Evolutionary conservation across 495 filamentous ascomycete species (phyloP).

Genomic region (Aspergillus ellipticus): DNA sequence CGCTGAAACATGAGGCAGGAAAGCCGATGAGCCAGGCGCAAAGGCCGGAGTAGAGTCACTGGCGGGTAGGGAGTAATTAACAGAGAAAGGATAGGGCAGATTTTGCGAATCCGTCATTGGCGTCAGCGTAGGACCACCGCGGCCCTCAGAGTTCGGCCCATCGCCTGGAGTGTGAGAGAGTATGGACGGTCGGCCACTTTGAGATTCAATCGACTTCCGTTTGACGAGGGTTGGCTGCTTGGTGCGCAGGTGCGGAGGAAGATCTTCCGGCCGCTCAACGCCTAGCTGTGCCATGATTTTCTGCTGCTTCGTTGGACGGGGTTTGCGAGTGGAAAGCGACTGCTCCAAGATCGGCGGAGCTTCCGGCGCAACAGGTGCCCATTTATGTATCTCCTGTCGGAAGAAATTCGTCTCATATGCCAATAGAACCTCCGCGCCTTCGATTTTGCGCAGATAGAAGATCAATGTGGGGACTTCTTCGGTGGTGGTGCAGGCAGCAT

Average conservation of each 20-base stretch:
- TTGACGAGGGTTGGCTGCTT: slow-evolving; percentile 64
- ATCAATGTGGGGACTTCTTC: slow-evolving; percentile 85
- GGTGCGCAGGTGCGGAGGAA: slow-evolving; percentile 73
- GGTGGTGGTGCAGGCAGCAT: slow-evolving; percentile 71
- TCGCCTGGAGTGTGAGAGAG: slow-evolving; percentile 28
- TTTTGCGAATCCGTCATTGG: slow-evolving; percentile 31
- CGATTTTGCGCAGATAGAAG: slow-evolving; percentile 98
- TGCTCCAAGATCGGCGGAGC: slow-evolving; percentile 75
- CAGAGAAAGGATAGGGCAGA: slow-evolving; percentile 39
- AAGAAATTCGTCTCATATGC: slow-evolving; percentile 96
- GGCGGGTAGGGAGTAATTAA: slow-evolving; percentile 36
- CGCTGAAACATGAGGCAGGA: slow-evolving; percentile 35
- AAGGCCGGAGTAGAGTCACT: slow-evolving; percentile 40
- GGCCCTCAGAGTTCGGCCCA: slow-evolving; percentile 19
- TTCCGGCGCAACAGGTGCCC: slow-evolving; percentile 86
- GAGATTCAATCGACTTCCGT: slow-evolving; percentile 39
- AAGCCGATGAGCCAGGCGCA: slow-evolving; percentile 37
- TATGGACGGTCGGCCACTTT: slow-evolving; percentile 19
- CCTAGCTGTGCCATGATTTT: slow-evolving; percentile 88
- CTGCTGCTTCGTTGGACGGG: slow-evolving; percentile 93
- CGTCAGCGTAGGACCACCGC: slow-evolving; percentile 32
- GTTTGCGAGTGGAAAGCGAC: slow-evolving; percentile 93
- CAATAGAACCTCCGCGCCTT: slow-evolving; percentile 92
- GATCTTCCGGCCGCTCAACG: slow-evolving; percentile 80
- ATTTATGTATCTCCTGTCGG: slow-evolving; percentile 91